Evolutionary conservation across 257 asterid genomes (phyloP).

Genomic region (Gentiana straminea): DNA sequence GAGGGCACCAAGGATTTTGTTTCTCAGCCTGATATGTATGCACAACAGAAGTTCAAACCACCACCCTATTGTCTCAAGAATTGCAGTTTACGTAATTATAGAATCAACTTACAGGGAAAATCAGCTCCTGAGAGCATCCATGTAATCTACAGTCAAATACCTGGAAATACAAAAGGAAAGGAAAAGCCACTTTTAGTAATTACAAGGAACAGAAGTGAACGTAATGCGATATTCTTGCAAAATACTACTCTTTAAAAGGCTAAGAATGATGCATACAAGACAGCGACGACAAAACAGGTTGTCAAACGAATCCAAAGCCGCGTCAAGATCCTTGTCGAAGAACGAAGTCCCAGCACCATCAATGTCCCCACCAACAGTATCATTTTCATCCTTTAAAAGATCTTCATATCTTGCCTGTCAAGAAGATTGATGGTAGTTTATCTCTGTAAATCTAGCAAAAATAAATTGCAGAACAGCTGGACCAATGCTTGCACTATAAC

Average conservation of each 20-base stretch:
- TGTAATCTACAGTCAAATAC: conserved; percentile 90
- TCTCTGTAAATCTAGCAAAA: conserved; percentile 50
- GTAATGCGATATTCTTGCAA: neutral
- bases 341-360: conserved; percentile 48
- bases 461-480: conserved; percentile 50
- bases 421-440: conserved; percentile 58
- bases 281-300: conserved; percentile 93
- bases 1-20: conserved; percentile 36
- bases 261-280: conserved; percentile 44
- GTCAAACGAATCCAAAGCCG: conserved; percentile 92
- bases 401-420: conserved; percentile 91
- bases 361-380: conserved; percentile 24
- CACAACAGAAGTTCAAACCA: conserved; percentile 6
- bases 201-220: neutral
- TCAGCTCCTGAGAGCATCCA: conserved; percentile 93
- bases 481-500: conserved; percentile 58
- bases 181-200: conserved; percentile 5
- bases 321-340: conserved; percentile 80
- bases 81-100: conserved; percentile 7
- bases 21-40: conserved; percentile 36
- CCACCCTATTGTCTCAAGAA: conserved; percentile 11
- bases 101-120: conserved; percentile 56
- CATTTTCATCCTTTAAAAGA: conserved; percentile 36
- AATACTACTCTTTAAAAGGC: neutral
- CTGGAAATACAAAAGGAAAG: conserved; percentile 31